These are phyloP conservation scores for Omphalotus guepiniiformis DNA, from an alignment of 768 basidiomycete genomes.

Conservation along the genomic window DNA sequence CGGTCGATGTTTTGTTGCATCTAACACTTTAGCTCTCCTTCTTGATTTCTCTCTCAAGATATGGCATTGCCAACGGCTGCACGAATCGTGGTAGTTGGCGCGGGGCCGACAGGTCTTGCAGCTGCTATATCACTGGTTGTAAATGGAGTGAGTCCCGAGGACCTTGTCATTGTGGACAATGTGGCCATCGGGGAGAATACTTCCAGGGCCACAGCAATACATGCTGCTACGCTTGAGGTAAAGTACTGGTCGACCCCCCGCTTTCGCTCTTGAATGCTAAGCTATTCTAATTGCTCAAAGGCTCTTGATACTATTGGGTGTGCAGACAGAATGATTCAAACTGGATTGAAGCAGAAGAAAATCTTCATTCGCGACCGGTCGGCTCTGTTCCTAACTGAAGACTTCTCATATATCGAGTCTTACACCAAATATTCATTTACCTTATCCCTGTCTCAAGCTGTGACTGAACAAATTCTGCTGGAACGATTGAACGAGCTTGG, in stretches of 20 bases:
- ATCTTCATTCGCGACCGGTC: conserved; percentile 23
- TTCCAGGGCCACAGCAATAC: conserved; percentile 39
- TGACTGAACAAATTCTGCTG: conserved; percentile 33
- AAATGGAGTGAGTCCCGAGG: conserved; percentile 23
- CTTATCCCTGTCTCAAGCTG: conserved; percentile 32
- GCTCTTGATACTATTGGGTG: conserved; percentile 33
- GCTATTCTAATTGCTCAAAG: conserved; percentile 23
- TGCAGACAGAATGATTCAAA: conserved; percentile 26
- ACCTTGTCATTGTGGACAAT: conserved; percentile 38
- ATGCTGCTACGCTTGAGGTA: conserved; percentile 46
- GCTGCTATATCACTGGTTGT: conserved; percentile 34
- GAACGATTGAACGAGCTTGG: conserved; percentile 24
- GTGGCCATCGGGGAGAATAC: conserved; percentile 24
- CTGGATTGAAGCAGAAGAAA: conserved; percentile 21
- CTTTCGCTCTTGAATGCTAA: not conserved
- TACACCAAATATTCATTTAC: conserved; percentile 35
- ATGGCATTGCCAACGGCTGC: too few relatives aligned
- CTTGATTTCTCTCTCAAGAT: too few relatives aligned
- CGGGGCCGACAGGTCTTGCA: conserved; percentile 16
- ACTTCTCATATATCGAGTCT: conserved; percentile 23
- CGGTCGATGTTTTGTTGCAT: too few relatives aligned
- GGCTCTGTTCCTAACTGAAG: conserved; percentile 5
- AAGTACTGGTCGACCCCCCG: conserved; percentile 6
- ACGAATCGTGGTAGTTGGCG: too few relatives aligned
- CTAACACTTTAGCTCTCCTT: too few relatives aligned